These are phyloP conservation scores for Acer saccharum DNA, from an alignment of 345 rosid species.

Conservation along the genomic window DNA sequence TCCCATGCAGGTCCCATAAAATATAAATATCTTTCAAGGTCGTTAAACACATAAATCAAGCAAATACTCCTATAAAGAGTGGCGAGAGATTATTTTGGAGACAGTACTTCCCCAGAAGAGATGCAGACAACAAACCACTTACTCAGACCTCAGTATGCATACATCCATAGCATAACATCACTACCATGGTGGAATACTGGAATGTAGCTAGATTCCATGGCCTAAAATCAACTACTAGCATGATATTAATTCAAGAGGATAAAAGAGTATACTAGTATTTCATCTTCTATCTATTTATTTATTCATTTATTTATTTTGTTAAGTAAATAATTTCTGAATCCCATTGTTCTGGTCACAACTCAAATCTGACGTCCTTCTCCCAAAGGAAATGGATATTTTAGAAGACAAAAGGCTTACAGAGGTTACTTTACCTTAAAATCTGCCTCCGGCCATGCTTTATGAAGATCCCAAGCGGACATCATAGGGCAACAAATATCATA, in stretches of 20 bases:
- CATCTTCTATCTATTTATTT: not conserved
- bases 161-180: not conserved
- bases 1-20: not conserved
- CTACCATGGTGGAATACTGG: not conserved
- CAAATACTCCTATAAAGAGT: not conserved
- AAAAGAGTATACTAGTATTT: not conserved
- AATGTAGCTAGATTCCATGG: not conserved
- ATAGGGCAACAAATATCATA: conserved; percentile 92
- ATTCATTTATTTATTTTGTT: not conserved
- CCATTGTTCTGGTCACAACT: not conserved
- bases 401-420: not conserved
- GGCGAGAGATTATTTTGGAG: not conserved
- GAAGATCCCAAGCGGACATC: conserved; percentile 99
- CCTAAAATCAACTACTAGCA: not conserved
- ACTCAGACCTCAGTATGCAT: not conserved
- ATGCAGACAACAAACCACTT: not conserved
- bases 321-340: not conserved
- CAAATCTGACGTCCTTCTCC: not conserved
- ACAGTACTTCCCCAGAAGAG: not conserved
- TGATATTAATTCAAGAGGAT: not conserved
- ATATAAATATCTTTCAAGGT: not conserved
- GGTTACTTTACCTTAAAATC: conserved; percentile 63
- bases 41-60: not conserved
- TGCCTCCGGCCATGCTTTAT: conserved; percentile 95
- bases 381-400: not conserved